phyloP scores from a whole-genome alignment of 305 asterid species.

The Fraxinus xanthoxyloides region DNA sequence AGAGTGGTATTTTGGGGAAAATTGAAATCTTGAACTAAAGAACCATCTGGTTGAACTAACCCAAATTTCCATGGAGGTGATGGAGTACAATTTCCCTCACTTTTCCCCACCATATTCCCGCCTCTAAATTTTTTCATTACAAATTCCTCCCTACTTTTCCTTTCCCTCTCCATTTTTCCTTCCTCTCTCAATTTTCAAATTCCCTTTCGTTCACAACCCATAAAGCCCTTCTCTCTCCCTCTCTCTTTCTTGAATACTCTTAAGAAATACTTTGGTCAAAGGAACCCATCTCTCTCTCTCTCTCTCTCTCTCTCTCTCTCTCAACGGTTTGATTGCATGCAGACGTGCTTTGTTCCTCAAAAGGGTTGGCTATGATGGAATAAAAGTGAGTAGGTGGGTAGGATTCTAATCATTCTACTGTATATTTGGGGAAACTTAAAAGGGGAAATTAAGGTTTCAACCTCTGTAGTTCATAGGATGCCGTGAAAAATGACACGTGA shows the following conservation, averaged over 20 bases:
- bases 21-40: constrained; percentile 46
- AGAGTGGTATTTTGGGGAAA: constrained; percentile 34
- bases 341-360: constrained; percentile 39
- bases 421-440: constrained; percentile 31
- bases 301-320: constrained; percentile 7
- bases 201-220: neutral
- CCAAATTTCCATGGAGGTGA: constrained; percentile 74
- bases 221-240: neutral
- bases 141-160: constrained; percentile 33
- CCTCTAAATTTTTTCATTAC: constrained; percentile 53
- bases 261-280: neutral
- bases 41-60: constrained; percentile 50
- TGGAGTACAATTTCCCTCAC: constrained; percentile 74
- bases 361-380: constrained; percentile 32
- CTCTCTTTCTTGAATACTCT: constrained; percentile 6
- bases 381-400: constrained; percentile 20
- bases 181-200: constrained; percentile 17
- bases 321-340: constrained; percentile 42
- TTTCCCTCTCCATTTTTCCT: constrained; percentile 23
- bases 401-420: constrained; percentile 35
- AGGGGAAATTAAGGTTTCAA: constrained; percentile 15
- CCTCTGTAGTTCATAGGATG: constrained; percentile 14
- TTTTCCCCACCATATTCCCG: constrained; percentile 61
- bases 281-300: neutral
- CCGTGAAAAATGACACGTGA: constrained; percentile 35